These are phyloP conservation scores for Xylariomycetidae sp. DNA, from an alignment of 2,329 filamentous ascomycete genomes.

Conservation along the genomic window DNA sequence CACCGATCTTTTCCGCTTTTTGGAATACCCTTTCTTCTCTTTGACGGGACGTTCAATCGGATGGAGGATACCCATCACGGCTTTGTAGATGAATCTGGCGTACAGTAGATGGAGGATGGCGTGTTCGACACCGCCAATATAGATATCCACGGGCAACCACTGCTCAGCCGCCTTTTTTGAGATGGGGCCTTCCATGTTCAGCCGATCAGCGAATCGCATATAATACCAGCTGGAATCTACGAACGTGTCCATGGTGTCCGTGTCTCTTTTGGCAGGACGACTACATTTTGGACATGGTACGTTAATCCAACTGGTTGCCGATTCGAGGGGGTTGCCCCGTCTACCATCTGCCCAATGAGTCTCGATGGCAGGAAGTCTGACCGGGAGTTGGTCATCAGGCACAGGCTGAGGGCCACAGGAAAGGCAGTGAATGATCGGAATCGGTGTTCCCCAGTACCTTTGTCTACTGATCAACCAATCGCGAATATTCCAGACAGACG, in stretches of 20 bases:
- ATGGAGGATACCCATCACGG: constrained; percentile 57
- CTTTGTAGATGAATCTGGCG: constrained; percentile 86
- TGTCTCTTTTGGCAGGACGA: constrained; percentile 70
- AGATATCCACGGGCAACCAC: constrained; percentile 75
- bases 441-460: constrained; percentile 86
- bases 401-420: constrained; percentile 77
- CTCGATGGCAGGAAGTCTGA: constrained; percentile 66
- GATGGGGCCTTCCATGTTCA: constrained; percentile 59
- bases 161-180: constrained; percentile 51
- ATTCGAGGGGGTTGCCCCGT: constrained; percentile 72
- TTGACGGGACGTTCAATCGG: constrained; percentile 35
- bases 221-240: constrained; percentile 96
- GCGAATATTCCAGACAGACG: constrained; percentile 73
- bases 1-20: not conserved
- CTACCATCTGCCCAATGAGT: constrained; percentile 64
- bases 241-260: constrained; percentile 95
- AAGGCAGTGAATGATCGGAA: constrained; percentile 79
- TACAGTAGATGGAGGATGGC: constrained; percentile 88
- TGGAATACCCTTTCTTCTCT: constrained; percentile 25
- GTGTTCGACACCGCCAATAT: constrained; percentile 85
- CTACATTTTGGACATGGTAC: constrained; percentile 71
- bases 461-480: constrained; percentile 94
- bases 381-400: constrained; percentile 70
- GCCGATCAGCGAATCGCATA: constrained; percentile 70
- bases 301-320: constrained; percentile 68